Conservation (phyloP, 176 grass and related monocot genomes). For the bread wheat (Triticum aestivum) region DNA sequence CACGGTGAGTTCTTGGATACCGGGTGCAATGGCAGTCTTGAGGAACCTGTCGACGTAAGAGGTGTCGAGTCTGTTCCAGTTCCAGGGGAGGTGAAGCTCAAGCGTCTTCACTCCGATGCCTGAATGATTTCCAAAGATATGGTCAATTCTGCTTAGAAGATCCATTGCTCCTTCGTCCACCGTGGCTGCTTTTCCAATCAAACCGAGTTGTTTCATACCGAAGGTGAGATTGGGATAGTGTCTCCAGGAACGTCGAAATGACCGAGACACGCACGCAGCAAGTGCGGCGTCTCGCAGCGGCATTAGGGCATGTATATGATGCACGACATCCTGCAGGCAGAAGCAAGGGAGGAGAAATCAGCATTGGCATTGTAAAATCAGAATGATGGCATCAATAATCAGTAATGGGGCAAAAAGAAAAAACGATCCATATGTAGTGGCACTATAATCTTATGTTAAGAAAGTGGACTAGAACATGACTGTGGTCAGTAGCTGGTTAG, state of each 20-base stretch:
- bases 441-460: background rate
- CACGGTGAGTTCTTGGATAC: background rate
- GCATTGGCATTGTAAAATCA: background rate
- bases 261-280: background rate
- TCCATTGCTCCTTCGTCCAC: background rate
- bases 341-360: background rate
- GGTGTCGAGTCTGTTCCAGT: background rate
- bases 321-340: background rate
- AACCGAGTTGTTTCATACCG: background rate
- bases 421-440: background rate
- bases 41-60: background rate
- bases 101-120: background rate
- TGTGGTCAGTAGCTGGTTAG: background rate
- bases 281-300: background rate
- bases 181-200: background rate
- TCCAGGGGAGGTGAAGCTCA: background rate
- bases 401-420: background rate
- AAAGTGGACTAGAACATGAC: background rate
- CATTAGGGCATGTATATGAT: constrained; percentile 6
- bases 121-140: background rate
- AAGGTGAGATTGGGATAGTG: constrained; percentile 5
- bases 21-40: background rate
- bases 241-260: background rate
- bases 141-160: background rate
- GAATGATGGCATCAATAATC: background rate